Evolutionary conservation across 2,329 filamentous ascomycete species (phyloP).

Genomic region (Fusarium irregulare): DNA sequence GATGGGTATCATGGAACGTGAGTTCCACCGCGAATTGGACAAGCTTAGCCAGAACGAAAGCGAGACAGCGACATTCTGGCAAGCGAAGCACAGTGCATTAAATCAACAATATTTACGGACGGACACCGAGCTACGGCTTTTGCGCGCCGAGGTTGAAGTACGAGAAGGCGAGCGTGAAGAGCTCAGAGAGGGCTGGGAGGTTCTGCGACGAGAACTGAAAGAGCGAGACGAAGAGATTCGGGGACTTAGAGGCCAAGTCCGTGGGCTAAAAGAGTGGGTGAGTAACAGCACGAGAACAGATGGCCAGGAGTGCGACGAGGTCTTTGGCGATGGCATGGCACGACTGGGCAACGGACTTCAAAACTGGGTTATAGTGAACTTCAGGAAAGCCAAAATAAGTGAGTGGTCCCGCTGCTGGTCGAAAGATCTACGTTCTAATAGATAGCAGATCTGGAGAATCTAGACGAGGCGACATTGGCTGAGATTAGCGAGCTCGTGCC

Average conservation of each 20-base stretch:
- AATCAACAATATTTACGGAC: constrained; percentile 64
- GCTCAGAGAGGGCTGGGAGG: constrained; percentile 62
- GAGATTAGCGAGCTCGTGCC: constrained; percentile 64
- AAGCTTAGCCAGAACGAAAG: constrained; percentile 64
- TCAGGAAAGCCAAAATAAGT: constrained; percentile 71
- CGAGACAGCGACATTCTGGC: constrained; percentile 68
- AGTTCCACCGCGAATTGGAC: constrained; percentile 66
- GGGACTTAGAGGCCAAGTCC: constrained; percentile 67
- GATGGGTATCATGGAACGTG: constrained; percentile 62
- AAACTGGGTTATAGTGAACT: constrained; percentile 80
- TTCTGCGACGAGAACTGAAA: constrained; percentile 58
- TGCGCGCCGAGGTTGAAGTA: constrained; percentile 62
- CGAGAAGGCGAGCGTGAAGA: constrained; percentile 61
- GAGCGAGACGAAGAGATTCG: constrained; percentile 67
- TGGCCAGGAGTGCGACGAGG: constrained; percentile 73
- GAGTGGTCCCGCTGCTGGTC: constrained; percentile 31
- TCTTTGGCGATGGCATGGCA: constrained; percentile 71
- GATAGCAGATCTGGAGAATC: constrained; percentile 56
- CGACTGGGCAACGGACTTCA: constrained; percentile 74
- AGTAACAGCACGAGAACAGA: constrained; percentile 73
- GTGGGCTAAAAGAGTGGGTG: constrained; percentile 77
- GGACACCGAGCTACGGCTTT: constrained; percentile 64
- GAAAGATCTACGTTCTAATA: neutral
- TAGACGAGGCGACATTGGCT: constrained; percentile 55
- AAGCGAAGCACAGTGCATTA: constrained; percentile 64